Base-by-base conservation (phyloP, 805 yeast genomes). In the Metschnikowia orientalis region DNA sequence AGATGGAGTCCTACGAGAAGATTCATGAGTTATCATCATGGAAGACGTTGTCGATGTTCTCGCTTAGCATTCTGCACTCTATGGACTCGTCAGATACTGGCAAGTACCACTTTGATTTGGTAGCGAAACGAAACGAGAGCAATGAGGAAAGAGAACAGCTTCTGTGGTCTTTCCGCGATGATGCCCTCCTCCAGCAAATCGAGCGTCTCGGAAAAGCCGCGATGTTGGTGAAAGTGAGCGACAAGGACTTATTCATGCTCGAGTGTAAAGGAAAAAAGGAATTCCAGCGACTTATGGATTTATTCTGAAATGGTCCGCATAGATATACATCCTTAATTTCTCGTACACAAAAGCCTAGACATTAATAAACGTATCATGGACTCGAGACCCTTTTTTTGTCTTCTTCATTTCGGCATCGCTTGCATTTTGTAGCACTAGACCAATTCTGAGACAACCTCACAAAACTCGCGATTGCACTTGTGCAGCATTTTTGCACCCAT, bases 231-330 rank as follows among this genome's bases (percentile, higher is more conserved):
- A 57, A 53, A 34, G 59, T 45, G 1, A 39, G 45, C n/a, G 52
- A 53, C 6, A 43, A 47, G 26, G 59, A 57, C 7, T 50, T 58
- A 24, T 66, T 39, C 47, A 64, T 66, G 71, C 54, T 66, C 32
- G 72, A 66, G 39, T 66, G 70, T 42, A 61, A 58, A 45, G 72
- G 72, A 3, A 63, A 57, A 39, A 62, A 54, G 37, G 69, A 65
- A 41, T 56, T 64, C 32, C 56, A 51, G 35, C 46, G 48, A 15
- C 47, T 62, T 15, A 29, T 30, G 4, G 25, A 25, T 18, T 25
- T 35, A 9, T 36, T 40, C n/a, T 36, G 14, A 18, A 6, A n/a
- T n/a, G n/a, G n/a, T n/a, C n/a, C n/a, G n/a, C n/a, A n/a, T n/a
- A n/a, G n/a, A n/a, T n/a, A n/a, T n/a, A n/a, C n/a, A n/a, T n/a